Base-by-base conservation (phyloP, 495 filamentous ascomycete species). In the Penicillium alfredii region DNA sequence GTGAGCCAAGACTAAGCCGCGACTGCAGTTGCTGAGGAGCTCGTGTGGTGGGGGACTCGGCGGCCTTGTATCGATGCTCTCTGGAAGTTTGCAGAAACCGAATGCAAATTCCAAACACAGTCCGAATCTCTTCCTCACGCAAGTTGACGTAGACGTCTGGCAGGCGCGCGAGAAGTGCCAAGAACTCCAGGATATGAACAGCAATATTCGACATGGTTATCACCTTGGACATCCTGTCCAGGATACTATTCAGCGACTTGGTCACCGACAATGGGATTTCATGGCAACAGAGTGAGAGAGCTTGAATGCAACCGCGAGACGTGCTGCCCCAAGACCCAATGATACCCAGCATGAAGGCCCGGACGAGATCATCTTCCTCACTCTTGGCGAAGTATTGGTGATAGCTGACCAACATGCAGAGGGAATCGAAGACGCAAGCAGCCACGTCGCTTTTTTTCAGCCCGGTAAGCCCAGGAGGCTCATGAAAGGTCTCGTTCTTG, bases 31-130 rank as follows among this genome's bases (percentile, higher is more conserved):
- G 29, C 16, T 58, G 48, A 33, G 60, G 38, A 4, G 37, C 41
- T 30, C 68, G 55, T 16, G 33, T 17, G 30, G 47, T 49, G n/a
- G 55, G 45, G 19, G 58, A 57, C n/a, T 63, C 58, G 9, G 52
- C 58, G 10, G 53, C 42, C 26, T 58, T 69, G 29, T 68, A 57
- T 4, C 71, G 66, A 29, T 73, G 62, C 44, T 81, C 78, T 40
- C 83, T 64, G 3, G 77, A 73, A 23, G 79, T 78, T 38, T 95
- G 87, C 20, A 99, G 64, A 51, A 95, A 96, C 22, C 88, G 78
- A 58, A 94, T 87, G 47, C 86, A 94, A 21, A 97, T 93, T 7
- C 83, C 89, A 58, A 99, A 95, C 16, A 97, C 82, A 15, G 81
- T 93, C 37, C 84, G 82, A 55, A 86, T 94, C 27, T 95, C 87